Evolutionary conservation across 768 basidiomycete species (phyloP), one percentile per base, ranked within the genome.

Genomic region (Boletus barrowsii): DNA sequence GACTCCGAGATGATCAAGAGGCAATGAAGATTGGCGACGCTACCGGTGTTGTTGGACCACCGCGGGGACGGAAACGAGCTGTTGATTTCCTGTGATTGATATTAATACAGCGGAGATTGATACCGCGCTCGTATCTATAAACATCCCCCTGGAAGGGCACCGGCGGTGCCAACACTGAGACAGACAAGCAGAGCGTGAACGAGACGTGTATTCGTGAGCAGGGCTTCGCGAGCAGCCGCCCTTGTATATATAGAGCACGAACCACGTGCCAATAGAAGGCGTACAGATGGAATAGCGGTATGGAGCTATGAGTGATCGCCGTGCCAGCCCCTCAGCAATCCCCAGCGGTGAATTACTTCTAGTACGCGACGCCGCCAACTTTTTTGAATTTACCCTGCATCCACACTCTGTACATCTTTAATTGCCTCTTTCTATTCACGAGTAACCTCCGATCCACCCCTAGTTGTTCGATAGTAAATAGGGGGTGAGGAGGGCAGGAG

Each of bases 401-500:
- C 93, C 93, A 96, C 0, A 94, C 88, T 43, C 97, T 78, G 68
- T 96, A 98, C 97, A 99, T 99, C 72, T 96, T 96, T 47, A 97
- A 73, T 72, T 94, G 89, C 54, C 91, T 78, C 73, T 97, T 98
- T 43, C 97, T 79, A 66, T 99, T 99, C 49, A 99, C 86, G 42
- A 98, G 77, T 52, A 99, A 72, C 41, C 97, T 79, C 8, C 94
- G 77, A 74, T 99, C 97, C 7, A 94, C 82, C 3, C 93, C 94
- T 3, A 98, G 78, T 63, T 93, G 90, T 52, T 86, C 82, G n/a
- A 83, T 79, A n/a, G 76, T 66, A 70, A 98, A 95, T 35, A 93
- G 73, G 6, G 86, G 83, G 43, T 84, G 83, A 2, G 77, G 62
- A 14, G 76, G 75, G 40, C 54, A 55, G 20, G 56, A 47, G 1